These are phyloP conservation scores for Chlorella variabilis DNA, from an alignment of 163 green algal species.

Conservation along the genomic window DNA sequence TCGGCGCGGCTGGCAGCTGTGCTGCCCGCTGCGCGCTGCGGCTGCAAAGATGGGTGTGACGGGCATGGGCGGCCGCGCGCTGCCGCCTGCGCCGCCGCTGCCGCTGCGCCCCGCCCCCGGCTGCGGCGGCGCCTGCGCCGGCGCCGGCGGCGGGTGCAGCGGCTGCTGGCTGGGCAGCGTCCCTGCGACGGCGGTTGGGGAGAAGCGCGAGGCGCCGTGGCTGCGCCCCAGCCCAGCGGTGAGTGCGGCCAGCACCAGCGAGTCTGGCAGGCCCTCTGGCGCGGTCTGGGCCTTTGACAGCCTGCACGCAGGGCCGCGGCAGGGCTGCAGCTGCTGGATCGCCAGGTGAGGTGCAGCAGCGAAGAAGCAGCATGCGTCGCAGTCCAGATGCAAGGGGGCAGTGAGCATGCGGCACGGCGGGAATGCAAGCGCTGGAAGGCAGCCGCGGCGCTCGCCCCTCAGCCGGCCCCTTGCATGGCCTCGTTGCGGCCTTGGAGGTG, in stretches of 20 bases:
- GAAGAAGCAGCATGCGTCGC: no score
- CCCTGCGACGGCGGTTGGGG: neutral
- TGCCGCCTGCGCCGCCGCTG: constrained; percentile 1
- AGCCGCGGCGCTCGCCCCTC: no score
- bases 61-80: constrained; percentile 17
- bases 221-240: neutral
- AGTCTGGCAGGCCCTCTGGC: constrained; percentile 2
- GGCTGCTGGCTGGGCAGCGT: neutral
- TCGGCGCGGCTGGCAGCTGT: neutral
- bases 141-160: neutral
- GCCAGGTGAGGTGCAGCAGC: neutral
- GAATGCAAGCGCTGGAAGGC: no score
- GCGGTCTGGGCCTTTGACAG: constrained; percentile 14
- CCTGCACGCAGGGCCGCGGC: neutral
- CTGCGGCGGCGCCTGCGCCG: neutral
- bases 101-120: neutral
- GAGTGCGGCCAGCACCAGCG: constrained; percentile 4
- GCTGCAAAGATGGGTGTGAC: neutral
- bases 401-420: no score
- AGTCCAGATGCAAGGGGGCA: no score
- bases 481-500: no score
- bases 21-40: neutral
- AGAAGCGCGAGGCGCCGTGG: neutral
- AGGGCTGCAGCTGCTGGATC: neutral
- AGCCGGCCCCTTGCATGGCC: no score